Percentiles rank a stretch among this genome's conserved stretches.
Conservation (phyloP, 2,329 filamentous ascomycete species). For the Trichoderma guizhouense region DNA sequence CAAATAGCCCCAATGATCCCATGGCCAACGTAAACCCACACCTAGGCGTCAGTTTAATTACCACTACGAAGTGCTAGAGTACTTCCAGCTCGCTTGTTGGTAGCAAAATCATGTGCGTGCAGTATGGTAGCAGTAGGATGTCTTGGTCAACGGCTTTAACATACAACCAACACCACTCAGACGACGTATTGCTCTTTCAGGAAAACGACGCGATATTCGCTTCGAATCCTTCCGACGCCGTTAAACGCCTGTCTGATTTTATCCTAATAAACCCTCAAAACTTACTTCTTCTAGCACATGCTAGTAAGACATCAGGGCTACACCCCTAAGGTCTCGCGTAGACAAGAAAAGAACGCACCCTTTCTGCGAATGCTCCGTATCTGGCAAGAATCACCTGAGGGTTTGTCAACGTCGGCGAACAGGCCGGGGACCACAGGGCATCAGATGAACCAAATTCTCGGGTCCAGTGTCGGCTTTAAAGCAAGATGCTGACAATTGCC, state of each 20-base stretch:
- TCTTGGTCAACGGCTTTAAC: neutral
- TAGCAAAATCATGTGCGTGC: neutral
- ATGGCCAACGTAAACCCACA: neutral
- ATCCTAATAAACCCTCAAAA: neutral
- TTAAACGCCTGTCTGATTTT: neutral
- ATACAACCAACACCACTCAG: neutral
- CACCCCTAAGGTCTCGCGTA: neutral
- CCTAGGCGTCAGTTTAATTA: neutral
- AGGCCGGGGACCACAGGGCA: neutral
- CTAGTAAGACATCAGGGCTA: neutral
- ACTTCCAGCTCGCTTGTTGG: neutral
- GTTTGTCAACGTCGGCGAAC: neutral
- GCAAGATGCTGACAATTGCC: constrained; percentile 16
- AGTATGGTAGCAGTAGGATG: neutral
- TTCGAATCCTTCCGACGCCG: neutral
- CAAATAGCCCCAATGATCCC: neutral
- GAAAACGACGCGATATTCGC: neutral
- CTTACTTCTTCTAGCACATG: neutral
- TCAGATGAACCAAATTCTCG: constrained; percentile 13
- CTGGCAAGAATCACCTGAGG: neutral
- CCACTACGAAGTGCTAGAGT: neutral
- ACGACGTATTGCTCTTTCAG: neutral
- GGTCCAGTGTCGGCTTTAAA: constrained; percentile 9
- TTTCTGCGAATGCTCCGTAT: neutral
- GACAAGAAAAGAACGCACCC: neutral